These are phyloP conservation scores for Chaetoscypha palmicola DNA, from an alignment of 2,329 filamentous ascomycete species.

Conservation along the genomic window DNA sequence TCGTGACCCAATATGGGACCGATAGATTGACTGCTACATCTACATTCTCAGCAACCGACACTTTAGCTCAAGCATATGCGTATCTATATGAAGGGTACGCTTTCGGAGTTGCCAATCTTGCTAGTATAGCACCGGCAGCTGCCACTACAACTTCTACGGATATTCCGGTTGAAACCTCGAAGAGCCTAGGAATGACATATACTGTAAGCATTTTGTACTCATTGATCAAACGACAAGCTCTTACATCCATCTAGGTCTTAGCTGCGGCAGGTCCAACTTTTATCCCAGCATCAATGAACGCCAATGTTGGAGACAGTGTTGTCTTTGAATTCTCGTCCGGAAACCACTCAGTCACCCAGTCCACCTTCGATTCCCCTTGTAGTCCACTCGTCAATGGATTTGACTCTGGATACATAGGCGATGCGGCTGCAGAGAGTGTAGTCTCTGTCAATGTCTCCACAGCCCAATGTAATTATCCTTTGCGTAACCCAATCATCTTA, in stretches of 20 bases:
- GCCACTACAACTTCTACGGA: background rate
- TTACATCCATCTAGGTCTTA: slow-evolving; percentile 13
- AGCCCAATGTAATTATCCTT: slow-evolving; percentile 13
- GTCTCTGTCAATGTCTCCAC: slow-evolving; percentile 9
- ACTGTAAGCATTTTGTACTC: too few relatives aligned
- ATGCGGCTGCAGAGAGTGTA: slow-evolving; percentile 25
- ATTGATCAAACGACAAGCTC: too few relatives aligned
- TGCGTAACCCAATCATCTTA: background rate
- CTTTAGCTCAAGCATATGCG: slow-evolving; percentile 20
- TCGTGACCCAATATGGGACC: slow-evolving; percentile 18
- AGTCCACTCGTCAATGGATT: slow-evolving; percentile 42
- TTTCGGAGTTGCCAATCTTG: slow-evolving; percentile 13
- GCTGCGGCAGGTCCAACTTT: slow-evolving; percentile 48
- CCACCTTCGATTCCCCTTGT: slow-evolving; percentile 31
- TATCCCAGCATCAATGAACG: slow-evolving; percentile 38
- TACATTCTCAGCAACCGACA: slow-evolving; percentile 15
- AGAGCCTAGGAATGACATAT: slow-evolving; percentile 12
- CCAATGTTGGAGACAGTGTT: slow-evolving; percentile 27
- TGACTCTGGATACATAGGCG: slow-evolving; percentile 48
- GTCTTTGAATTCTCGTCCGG: slow-evolving; percentile 29
- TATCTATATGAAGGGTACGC: slow-evolving; percentile 20
- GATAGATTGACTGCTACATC: slow-evolving; percentile 16
- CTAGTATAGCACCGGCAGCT: slow-evolving; percentile 7
- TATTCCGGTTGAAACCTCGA: background rate
- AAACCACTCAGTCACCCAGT: slow-evolving; percentile 44